Conservation (phyloP, 2,329 filamentous ascomycete species). For the Paecilomyces variotii region DNA sequence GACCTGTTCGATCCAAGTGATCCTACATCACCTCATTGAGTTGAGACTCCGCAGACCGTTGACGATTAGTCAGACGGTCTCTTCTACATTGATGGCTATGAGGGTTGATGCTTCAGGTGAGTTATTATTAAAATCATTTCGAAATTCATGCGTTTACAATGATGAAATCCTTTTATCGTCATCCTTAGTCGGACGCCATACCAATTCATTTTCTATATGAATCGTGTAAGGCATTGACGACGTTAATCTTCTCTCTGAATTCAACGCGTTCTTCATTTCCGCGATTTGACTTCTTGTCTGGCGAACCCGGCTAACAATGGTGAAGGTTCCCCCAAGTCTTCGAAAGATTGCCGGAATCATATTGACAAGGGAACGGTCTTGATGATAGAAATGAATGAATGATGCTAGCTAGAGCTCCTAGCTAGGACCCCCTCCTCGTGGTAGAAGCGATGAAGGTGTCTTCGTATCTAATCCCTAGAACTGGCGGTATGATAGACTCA, state of each 20-base stretch:
- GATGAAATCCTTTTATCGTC: constrained; percentile 90
- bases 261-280: not conserved
- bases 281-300: not conserved
- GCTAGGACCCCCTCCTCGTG: too few relatives aligned
- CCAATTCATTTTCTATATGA: constrained; percentile 19
- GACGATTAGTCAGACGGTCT: too few relatives aligned
- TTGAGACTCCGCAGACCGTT: too few relatives aligned
- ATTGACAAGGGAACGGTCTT: too few relatives aligned
- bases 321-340: too few relatives aligned
- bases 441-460: too few relatives aligned
- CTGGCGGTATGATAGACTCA: too few relatives aligned
- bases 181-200: constrained; percentile 82
- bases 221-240: constrained; percentile 36
- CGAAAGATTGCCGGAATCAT: too few relatives aligned
- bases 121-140: constrained; percentile 6
- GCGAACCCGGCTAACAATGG: not conserved
- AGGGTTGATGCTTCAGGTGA: constrained; percentile 2
- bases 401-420: too few relatives aligned
- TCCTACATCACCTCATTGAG: not conserved
- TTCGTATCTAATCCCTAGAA: too few relatives aligned
- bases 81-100: too few relatives aligned
- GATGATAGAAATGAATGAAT: too few relatives aligned
- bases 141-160: constrained; percentile 36
- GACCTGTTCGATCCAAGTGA: not conserved
- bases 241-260: constrained; percentile 41